Base-by-base conservation (phyloP, 177 flowering plant species). In the Vitis hybrid region DNA sequence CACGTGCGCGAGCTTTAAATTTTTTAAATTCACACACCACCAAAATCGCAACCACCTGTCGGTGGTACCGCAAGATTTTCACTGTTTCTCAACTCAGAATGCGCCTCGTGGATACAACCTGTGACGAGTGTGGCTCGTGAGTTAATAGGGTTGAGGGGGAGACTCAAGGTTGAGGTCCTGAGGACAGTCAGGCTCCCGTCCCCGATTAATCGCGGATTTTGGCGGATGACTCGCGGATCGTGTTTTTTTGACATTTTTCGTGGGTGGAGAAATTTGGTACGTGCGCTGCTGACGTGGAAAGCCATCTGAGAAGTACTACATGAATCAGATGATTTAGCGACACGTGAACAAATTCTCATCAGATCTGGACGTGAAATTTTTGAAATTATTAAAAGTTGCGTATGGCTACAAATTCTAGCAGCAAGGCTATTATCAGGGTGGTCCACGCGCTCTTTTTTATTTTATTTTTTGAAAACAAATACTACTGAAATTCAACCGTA, bases 1-100 rank as follows among this genome's bases (percentile, higher is more conserved):
- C 83, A 81, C 83, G 83, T 81, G 83, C 75, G 71, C 30, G 10
- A 51, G 17, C 6, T 6, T 56, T 58, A 59, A 14, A 5, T 50
- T 40, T 40, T 40, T 40, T 40, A 40, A 14, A 10, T 50, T 62
- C 52, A 11, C 19, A 10, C 65, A 66, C 19, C 60, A 14, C 15
- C 17, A 18, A 18, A 66, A 27, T 18, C 52, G 46, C 2, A 14
- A 55, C 60, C 71, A 71, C 67, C 50, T 60, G 78, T 75, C 74
- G 63, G 78, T 61, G 68, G 52, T 11, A 14, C 57, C 11, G 2
- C 69, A 52, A 0, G 48, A 27, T 65, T 11, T 9, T 56, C 17
- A 3, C 68, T 17, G 18, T 40, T 56, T 60, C 1, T 27, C 69
- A 14, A 55, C 13, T 35, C 11, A 18, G 15, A 30, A 12, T 2